Evolutionary conservation across 257 asterid species (phyloP), one percentile per base, ranked within the genome.

Genomic region (Petunia axillaris): DNA sequence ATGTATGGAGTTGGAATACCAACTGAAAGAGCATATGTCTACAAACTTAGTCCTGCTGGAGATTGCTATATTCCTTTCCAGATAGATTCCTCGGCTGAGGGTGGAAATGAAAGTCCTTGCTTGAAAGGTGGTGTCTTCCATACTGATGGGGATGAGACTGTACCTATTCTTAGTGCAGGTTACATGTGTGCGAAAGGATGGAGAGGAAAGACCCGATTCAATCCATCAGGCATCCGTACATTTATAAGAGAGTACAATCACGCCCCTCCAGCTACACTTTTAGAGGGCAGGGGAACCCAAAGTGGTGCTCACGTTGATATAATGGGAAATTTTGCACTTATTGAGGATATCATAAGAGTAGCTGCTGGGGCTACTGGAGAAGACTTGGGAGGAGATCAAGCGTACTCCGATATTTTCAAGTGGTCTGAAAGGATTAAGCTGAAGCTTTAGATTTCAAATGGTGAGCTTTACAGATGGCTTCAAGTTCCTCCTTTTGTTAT

Each of bases 1-100:
- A 88, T 94, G 92, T 94, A 94, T 54, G 98, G 98, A 81, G 97
- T 94, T 76, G 98, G 98, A 57, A 85, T 94, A 46, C 98, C 97
- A 5, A 92, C 98, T 8, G 98, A 94, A 87, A 80, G 97, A 85
- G 95, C 97, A 53, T 94, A 94, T 66, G 87, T 94, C 35, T 92
- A 94, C 84, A 92, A 89, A 84, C 82, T 87, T 52, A 87, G 93
- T 86, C 85, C 93, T 79, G 84, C 82, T 43, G 73, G 89, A 36
- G 97, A 91, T 67, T 93, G 98, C 87, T 79, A 81, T 57, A 91
- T 91, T 39, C 98, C 98, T 77, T 90, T 93, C 79, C 93, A 90
- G 83, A 93, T 93, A 74, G 98, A 93, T 79, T 81, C 90, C 36
- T 88, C 93, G 9, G 97, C 94, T 2, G 95, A 93, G 11, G 95